Conservation (phyloP, 2,329 filamentous ascomycete species). For the Paracamarosporium sp. region DNA sequence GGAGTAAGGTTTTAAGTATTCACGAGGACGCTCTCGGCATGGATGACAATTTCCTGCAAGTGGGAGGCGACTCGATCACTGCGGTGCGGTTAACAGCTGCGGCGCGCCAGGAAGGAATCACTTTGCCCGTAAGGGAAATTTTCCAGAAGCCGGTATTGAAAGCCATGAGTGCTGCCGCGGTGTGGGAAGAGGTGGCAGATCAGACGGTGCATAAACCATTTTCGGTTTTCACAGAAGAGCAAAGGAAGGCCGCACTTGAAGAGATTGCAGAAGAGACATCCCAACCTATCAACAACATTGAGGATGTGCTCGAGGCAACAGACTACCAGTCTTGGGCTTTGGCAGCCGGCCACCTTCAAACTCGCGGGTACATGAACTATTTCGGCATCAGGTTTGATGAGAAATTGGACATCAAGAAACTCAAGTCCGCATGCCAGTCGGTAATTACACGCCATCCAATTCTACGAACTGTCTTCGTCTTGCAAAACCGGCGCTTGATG, state of each 20-base stretch:
- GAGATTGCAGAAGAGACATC: neutral
- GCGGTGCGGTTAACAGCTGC: neutral
- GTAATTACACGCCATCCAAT: slow-evolving; percentile 11
- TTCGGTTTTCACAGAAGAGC: neutral
- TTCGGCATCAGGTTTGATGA: neutral
- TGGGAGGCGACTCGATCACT: slow-evolving; percentile 7
- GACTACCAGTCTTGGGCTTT: slow-evolving; percentile 4
- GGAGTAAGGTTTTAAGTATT: neutral
- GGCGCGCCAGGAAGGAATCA: neutral
- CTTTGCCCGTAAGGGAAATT: neutral
- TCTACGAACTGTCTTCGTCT: slow-evolving; percentile 12
- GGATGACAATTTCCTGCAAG: slow-evolving; percentile 6
- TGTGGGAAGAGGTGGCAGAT: neutral
- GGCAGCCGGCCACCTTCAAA: neutral
- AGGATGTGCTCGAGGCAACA: neutral
- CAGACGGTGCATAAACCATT: neutral
- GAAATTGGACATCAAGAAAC: neutral
- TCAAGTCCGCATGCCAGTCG: neutral
- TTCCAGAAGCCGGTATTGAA: neutral
- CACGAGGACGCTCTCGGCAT: neutral
- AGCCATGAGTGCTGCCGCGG: neutral
- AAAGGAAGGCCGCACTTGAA: neutral
- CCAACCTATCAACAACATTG: neutral
- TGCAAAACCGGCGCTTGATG: neutral
- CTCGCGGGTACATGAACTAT: slow-evolving; percentile 5